Evolutionary conservation across 768 basidiomycete genomes (phyloP).

Genomic region (Russula olivacea): DNA sequence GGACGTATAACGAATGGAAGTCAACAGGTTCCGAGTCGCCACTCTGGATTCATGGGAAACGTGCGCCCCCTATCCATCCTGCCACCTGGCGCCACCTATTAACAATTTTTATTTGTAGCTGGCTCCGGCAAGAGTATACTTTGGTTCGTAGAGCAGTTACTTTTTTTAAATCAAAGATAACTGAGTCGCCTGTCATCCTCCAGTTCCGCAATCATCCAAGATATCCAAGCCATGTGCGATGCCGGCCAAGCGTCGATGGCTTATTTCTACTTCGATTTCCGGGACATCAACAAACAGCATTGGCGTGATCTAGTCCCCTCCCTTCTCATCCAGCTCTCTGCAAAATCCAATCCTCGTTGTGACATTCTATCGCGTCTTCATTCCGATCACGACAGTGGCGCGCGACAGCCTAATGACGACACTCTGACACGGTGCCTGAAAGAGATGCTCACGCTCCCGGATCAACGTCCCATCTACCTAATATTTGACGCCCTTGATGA

Average conservation of each 20-base stretch:
- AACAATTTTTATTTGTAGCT: background rate
- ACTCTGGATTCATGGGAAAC: conserved; percentile 8
- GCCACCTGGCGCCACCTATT: background rate
- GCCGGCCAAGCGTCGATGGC: background rate
- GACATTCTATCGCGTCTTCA: background rate
- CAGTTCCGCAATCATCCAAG: conserved; percentile 6
- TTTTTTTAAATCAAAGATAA: background rate
- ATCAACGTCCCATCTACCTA: no score
- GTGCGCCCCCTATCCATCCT: background rate
- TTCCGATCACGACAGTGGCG: background rate
- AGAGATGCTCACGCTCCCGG: background rate
- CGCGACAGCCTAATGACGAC: background rate
- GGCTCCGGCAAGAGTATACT: conserved; percentile 13
- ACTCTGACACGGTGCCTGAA: background rate
- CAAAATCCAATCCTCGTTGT: background rate
- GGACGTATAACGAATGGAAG: background rate
- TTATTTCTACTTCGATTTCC: conserved; percentile 3
- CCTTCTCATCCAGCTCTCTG: conserved; percentile 2
- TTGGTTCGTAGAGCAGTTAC: background rate
- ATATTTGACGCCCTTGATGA: no score
- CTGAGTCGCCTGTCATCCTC: background rate
- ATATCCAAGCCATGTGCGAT: background rate
- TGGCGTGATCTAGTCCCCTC: background rate
- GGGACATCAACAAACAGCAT: background rate
- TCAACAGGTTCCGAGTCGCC: background rate